Evolutionary conservation across 768 basidiomycete species (phyloP).

Genomic region (Leccinum fibrillosum): DNA sequence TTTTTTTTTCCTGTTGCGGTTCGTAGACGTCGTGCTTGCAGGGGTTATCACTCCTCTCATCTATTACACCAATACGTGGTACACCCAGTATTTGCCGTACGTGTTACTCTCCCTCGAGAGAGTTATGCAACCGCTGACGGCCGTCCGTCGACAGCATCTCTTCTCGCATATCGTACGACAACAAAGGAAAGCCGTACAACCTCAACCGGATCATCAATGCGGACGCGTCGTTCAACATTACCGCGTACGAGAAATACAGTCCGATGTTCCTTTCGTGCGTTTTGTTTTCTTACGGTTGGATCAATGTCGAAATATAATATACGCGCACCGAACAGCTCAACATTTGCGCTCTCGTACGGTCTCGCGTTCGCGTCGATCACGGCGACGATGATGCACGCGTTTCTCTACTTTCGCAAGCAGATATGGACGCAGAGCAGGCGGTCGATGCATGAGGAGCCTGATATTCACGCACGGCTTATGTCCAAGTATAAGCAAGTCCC

Average conservation of each 20-base stretch:
- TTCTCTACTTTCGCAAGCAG: conserved; percentile 75
- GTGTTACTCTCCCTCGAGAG: background rate
- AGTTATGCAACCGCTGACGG: background rate
- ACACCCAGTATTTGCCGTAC: conserved; percentile 51
- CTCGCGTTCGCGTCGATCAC: conserved; percentile 81
- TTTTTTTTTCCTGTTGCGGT: conserved; percentile 47
- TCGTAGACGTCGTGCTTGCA: conserved; percentile 36
- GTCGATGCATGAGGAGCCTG: conserved; percentile 74
- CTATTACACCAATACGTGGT: conserved; percentile 68
- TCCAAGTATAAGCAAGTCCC: conserved; percentile 54
- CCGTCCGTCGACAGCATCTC: conserved; percentile 45
- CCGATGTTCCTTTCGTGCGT: conserved; percentile 56
- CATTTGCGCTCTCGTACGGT: conserved; percentile 77
- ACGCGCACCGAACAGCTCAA: conserved; percentile 35
- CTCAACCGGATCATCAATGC: conserved; percentile 52
- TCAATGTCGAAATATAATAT: background rate
- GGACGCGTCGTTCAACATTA: conserved; percentile 53
- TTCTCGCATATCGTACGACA: conserved; percentile 61
- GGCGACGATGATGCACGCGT: conserved; percentile 68
- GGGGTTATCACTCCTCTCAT: conserved; percentile 59
- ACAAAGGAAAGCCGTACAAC: conserved; percentile 56
- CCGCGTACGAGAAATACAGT: conserved; percentile 53
- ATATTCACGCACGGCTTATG: conserved; percentile 65
- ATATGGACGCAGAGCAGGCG: conserved; percentile 70
- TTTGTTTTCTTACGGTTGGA: background rate